Conservation (phyloP, 2,329 filamentous ascomycete species). For the Colletotrichum sidae region DNA sequence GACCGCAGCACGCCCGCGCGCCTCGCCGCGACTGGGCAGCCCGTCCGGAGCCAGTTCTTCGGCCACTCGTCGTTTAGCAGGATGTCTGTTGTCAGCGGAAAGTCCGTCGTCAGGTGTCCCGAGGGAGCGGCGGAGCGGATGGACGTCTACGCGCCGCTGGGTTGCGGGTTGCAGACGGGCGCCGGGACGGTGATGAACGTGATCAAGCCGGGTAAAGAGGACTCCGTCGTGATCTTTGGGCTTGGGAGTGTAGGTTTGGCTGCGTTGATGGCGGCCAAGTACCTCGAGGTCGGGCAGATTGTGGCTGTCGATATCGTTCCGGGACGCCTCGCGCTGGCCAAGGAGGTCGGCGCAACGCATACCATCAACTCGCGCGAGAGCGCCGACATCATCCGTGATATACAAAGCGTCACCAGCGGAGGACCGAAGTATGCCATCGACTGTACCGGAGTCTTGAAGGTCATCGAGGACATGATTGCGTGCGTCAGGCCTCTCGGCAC, state of each 20-base stretch:
- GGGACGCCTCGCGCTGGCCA: conserved; percentile 87
- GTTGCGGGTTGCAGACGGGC: conserved; percentile 97
- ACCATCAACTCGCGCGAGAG: conserved; percentile 94
- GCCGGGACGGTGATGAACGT: conserved; percentile 96
- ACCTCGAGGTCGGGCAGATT: conserved; percentile 81
- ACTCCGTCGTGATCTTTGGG: conserved; percentile 92
- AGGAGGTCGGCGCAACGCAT: conserved; percentile 95
- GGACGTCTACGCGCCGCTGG: conserved; percentile 68
- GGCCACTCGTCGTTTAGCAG: conserved; percentile 98
- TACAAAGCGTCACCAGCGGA: conserved; percentile 97
- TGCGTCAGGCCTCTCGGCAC: conserved; percentile 18
- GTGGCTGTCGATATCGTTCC: conserved; percentile 84
- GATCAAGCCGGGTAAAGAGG: conserved; percentile 88
- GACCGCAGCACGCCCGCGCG: conserved; percentile 87
- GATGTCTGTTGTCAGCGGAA: conserved; percentile 98
- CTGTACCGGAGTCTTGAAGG: conserved; percentile 95
- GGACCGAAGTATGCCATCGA: conserved; percentile 99
- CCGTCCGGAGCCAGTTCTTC: conserved; percentile 94
- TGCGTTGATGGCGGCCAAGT: conserved; percentile 90
- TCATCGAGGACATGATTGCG: conserved; percentile 65
- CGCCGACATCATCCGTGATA: conserved; percentile 83
- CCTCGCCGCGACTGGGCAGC: conserved; percentile 93
- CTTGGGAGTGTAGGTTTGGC: conserved; percentile 95
- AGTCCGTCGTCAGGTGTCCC: conserved; percentile 91
- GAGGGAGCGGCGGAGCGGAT: conserved; percentile 95